A percentile compares a stretch with the other conserved stretches of the same genome.
These are phyloP conservation scores for Podosphaera aphanis DNA, from an alignment of 2,329 filamentous ascomycete genomes.

Conservation along the genomic window DNA sequence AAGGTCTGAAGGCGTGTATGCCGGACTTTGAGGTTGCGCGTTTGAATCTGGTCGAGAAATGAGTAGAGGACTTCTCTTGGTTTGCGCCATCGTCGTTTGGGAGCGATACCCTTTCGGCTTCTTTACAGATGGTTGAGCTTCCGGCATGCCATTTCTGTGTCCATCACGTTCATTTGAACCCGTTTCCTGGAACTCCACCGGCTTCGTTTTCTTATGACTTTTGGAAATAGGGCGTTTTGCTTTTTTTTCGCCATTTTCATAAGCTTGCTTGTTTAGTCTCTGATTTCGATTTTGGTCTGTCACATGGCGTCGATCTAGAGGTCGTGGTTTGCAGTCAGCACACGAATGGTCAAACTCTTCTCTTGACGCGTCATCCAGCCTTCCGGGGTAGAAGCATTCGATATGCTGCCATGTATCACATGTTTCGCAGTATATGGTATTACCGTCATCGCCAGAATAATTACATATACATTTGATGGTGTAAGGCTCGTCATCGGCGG, in stretches of 20 bases:
- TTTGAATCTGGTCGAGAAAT: conserved; percentile 35
- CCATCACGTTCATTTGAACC: conserved; percentile 34
- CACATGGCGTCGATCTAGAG: conserved; percentile 50
- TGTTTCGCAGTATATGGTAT: conserved; percentile 84
- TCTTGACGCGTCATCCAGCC: conserved; percentile 47
- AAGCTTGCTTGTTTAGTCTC: conserved; percentile 27
- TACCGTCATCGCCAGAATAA: conserved; percentile 85
- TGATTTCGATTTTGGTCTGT: conserved; percentile 45
- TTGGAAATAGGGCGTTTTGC: conserved; percentile 53
- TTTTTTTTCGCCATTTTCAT: conserved; percentile 38
- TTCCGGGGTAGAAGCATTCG: conserved; percentile 70
- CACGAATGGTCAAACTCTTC: conserved; percentile 62
- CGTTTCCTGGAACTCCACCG: conserved; percentile 41
- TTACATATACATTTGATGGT: conserved; percentile 96
- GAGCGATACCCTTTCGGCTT: conserved; percentile 65
- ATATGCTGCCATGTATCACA: conserved; percentile 99
- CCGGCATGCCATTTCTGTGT: conserved; percentile 23
- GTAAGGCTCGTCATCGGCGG: conserved; percentile 53
- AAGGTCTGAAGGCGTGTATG: conserved; percentile 46
- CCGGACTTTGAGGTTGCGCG: conserved; percentile 46
- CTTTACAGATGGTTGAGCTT: conserved; percentile 38
- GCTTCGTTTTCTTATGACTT: conserved; percentile 78
- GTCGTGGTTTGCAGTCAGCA: conserved; percentile 62
- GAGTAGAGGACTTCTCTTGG: conserved; percentile 37
- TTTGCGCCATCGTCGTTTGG: conserved; percentile 48